Percentiles rank a stretch among this genome's conserved stretches.
phyloP scores from a whole-genome alignment of 2,329 filamentous ascomycete species.

The Aureobasidium leucospermi region DNA sequence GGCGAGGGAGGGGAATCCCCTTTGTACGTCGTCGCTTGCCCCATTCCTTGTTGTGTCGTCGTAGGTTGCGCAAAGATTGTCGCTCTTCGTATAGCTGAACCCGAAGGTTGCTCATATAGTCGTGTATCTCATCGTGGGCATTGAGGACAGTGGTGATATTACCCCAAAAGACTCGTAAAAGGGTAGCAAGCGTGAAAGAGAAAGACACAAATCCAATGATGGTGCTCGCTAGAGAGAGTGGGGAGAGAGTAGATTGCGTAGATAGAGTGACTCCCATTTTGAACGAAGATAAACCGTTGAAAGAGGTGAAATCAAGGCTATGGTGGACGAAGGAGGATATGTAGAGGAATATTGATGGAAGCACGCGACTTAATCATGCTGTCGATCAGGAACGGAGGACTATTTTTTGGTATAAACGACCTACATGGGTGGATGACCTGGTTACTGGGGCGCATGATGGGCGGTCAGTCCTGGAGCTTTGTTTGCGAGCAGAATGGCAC shows the following conservation, averaged over 20 bases:
- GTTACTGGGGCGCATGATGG: neutral
- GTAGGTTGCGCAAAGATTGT: constrained; percentile 26
- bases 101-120: constrained; percentile 34
- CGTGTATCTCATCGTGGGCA: constrained; percentile 33
- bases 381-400: neutral
- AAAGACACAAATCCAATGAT: constrained; percentile 37
- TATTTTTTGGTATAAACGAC: neutral
- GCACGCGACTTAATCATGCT: neutral
- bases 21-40: neutral
- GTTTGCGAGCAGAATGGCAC: constrained; percentile 4
- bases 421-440: neutral
- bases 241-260: constrained; percentile 23
- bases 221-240: constrained; percentile 29
- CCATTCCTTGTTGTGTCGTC: constrained; percentile 19
- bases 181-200: constrained; percentile 36
- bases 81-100: constrained; percentile 36
- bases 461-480: constrained; percentile 6
- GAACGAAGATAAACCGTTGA: neutral
- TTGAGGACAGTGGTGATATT: constrained; percentile 32
- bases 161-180: constrained; percentile 35
- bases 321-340: neutral
- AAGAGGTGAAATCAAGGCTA: neutral
- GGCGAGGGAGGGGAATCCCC: constrained; percentile 5
- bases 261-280: constrained; percentile 28
- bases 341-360: neutral